These are phyloP conservation scores for Eucalyptus globulus DNA, from an alignment of 345 rosid genomes.

Conservation along the genomic window DNA sequence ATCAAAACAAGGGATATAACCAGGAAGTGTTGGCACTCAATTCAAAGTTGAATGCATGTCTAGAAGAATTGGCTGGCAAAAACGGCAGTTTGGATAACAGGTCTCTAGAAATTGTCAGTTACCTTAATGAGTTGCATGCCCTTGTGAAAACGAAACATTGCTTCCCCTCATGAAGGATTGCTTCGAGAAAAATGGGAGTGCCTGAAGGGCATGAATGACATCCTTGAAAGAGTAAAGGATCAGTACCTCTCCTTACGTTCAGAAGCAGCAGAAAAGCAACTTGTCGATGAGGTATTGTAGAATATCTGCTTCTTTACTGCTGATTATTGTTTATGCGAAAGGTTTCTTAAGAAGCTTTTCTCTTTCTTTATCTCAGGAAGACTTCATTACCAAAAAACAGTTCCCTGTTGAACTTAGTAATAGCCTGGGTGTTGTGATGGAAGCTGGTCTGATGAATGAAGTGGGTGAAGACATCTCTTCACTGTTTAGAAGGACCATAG, in stretches of 20 bases:
- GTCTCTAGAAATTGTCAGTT: slow-evolving; percentile 37
- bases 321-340: background rate
- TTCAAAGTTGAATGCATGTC: slow-evolving; percentile 60
- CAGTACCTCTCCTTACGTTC: slow-evolving; percentile 11
- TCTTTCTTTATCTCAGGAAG: slow-evolving; percentile 21
- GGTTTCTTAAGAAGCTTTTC: background rate
- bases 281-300: slow-evolving; percentile 32
- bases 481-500: slow-evolving; percentile 35
- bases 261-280: slow-evolving; percentile 12
- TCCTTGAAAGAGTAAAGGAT: slow-evolving; percentile 28
- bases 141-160: slow-evolving; percentile 37
- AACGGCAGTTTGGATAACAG: slow-evolving; percentile 44
- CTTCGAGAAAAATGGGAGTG: slow-evolving; percentile 38
- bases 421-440: slow-evolving; percentile 13
- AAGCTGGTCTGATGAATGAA: slow-evolving; percentile 12
- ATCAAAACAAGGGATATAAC: slow-evolving; percentile 42
- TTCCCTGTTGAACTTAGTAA: slow-evolving; percentile 24
- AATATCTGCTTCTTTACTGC: background rate
- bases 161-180: slow-evolving; percentile 31
- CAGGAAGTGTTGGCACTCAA: slow-evolving; percentile 48
- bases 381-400: slow-evolving; percentile 5
- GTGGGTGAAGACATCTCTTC: slow-evolving; percentile 27
- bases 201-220: slow-evolving; percentile 47
- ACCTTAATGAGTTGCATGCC: slow-evolving; percentile 41
- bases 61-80: slow-evolving; percentile 69